Base-by-base conservation (phyloP, 176 grass and related monocot species). In the Bothriochloa decipiens region DNA sequence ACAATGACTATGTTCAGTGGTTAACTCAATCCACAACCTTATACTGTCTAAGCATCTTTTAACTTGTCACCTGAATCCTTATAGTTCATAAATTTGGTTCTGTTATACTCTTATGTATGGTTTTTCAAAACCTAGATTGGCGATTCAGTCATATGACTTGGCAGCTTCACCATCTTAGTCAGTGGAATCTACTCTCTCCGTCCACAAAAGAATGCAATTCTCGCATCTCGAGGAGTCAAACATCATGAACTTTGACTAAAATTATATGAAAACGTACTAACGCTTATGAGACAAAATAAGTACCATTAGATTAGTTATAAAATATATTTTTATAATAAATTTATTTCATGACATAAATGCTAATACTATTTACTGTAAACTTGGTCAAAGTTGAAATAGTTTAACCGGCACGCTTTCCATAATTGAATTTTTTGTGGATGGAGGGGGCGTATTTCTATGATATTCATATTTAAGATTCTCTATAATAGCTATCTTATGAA, bases 1-100 rank as follows among this genome's bases (percentile, higher is more conserved):
- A 58, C 20, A 79, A 17, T 32, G 25, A 22, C 62, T 14, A 22
- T 46, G 39, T 32, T 74, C 41, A 32, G 15, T 17, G 39, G 61
- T 78, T 64, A 79, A 28, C 61, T 66, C 39, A 27, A 64, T 64
- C n/a, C 27, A 65, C 62, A 65, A 29, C 27, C 32, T 23, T 76
- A 37, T 76, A 37, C 73, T 57, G 17, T 53, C 26, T 41, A 77
- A 61, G 36, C 20, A 61, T 78, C 36, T 62, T 23, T 78, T 58
- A 63, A 78, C 57, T 28, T 8, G 62, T 77, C 35, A 28, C 40
- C 35, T 64, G 76, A 64, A 43, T 39, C 37, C 7, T 8, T 64
- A 15, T 78, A 78, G 36, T 78, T 62, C 57, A 17, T 26, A 13
- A 78, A 42, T 63, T 63, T 42, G 33, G 22, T 25, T 61, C 7